These are phyloP conservation scores for Tremella mesenterica DNA, from an alignment of 768 basidiomycete species.

Conservation along the genomic window DNA sequence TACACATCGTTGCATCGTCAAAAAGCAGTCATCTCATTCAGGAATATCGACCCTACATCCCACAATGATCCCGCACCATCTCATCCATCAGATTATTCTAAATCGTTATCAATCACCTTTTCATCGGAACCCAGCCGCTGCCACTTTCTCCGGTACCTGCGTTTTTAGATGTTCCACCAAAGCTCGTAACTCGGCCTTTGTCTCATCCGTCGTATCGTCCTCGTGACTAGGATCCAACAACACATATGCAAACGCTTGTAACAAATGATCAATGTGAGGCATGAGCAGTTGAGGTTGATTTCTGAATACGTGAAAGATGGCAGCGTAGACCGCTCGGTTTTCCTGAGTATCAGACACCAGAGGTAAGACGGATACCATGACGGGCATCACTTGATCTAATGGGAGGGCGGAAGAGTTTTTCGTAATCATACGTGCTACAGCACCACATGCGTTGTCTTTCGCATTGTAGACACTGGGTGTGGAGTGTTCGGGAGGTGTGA, in stretches of 20 bases:
- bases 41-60: too few relatives aligned
- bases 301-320: constrained; percentile 78
- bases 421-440: constrained; percentile 75
- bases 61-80: too few relatives aligned
- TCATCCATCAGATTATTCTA: too few relatives aligned
- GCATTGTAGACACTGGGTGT: constrained; percentile 67
- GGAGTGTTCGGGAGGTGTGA: constrained; percentile 58
- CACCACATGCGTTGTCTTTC: constrained; percentile 92
- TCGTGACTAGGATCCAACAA: constrained; percentile 59
- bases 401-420: constrained; percentile 72
- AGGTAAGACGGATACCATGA: constrained; percentile 72
- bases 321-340: constrained; percentile 78
- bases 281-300: constrained; percentile 61
- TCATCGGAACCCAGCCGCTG: constrained; percentile 56
- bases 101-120: too few relatives aligned
- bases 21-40: too few relatives aligned
- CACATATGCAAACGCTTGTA: constrained; percentile 70
- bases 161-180: constrained; percentile 64
- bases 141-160: constrained; percentile 68
- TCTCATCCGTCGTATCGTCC: constrained; percentile 74
- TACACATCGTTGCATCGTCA: too few relatives aligned
- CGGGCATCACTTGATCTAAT: constrained; percentile 61
- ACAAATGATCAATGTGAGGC: constrained; percentile 67
- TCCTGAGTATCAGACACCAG: constrained; percentile 81
- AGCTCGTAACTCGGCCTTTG: constrained; percentile 63